Evolutionary conservation across 2,329 filamentous ascomycete species (phyloP).

Genomic region (Beauveria pseudobassiana): DNA sequence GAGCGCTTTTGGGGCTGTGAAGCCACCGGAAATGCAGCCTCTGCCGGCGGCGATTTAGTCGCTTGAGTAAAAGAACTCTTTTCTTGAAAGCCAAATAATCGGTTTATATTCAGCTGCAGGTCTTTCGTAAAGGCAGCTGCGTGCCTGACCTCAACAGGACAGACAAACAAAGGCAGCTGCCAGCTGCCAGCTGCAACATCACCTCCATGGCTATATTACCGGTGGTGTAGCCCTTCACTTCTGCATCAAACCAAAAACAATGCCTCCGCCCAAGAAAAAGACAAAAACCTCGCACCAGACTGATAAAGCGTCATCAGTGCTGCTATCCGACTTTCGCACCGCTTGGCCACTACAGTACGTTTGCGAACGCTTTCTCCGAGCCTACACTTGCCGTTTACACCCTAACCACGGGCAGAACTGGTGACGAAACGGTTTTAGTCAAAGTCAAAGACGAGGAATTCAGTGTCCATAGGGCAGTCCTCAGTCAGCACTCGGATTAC

Average conservation of each 20-base stretch:
- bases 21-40: too few species aligned
- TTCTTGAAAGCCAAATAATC: neutral
- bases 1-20: too few species aligned
- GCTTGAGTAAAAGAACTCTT: too few species aligned
- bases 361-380: neutral
- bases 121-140: neutral
- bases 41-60: too few species aligned
- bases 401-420: conserved; percentile 16
- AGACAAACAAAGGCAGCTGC: conserved; percentile 1
- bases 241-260: conserved; percentile 10
- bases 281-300: conserved; percentile 14
- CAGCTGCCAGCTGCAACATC: conserved; percentile 1
- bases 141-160: neutral
- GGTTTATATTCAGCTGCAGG: neutral
- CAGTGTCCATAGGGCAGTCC: conserved; percentile 22
- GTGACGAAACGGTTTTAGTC: conserved; percentile 24
- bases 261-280: conserved; percentile 21
- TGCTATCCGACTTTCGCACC: conserved; percentile 25
- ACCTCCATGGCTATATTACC: neutral
- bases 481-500: conserved; percentile 27
- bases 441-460: conserved; percentile 23
- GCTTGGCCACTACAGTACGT: conserved; percentile 28
- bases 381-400: neutral
- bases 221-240: neutral
- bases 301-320: conserved; percentile 17